Conservation (phyloP, 306 rosid genomes). For the Fragaria nilgerrensis region DNA sequence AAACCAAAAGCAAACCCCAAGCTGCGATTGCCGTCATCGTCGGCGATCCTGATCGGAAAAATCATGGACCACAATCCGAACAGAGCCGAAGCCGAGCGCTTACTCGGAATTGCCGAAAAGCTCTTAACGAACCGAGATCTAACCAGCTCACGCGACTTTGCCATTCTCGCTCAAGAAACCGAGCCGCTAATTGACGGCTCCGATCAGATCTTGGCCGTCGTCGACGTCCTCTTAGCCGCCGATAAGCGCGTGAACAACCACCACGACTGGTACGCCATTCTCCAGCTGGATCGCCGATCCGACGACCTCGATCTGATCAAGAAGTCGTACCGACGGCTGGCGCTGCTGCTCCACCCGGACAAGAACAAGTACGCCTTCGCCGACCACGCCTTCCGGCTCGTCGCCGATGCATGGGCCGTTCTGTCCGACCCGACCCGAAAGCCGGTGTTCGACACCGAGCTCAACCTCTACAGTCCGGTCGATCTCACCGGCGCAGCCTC, state of each 20-base stretch:
- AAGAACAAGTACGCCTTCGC: conserved; percentile 67
- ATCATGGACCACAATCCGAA: conserved; percentile 27
- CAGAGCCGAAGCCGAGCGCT: conserved; percentile 73
- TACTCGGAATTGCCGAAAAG: conserved; percentile 77
- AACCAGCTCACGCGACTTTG: conserved; percentile 65
- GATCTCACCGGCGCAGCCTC: conserved; percentile 2
- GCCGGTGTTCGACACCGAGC: conserved; percentile 50
- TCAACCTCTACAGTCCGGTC: conserved; percentile 46
- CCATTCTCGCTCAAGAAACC: conserved; percentile 78
- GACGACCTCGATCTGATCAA: conserved; percentile 58
- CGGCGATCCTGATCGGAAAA: not conserved
- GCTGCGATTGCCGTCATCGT: not conserved
- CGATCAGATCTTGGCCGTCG: conserved; percentile 85
- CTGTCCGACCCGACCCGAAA: conserved; percentile 61
- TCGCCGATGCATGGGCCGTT: conserved; percentile 77
- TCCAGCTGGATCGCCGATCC: conserved; percentile 56
- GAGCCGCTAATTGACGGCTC: conserved; percentile 87
- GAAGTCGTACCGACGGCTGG: conserved; percentile 69
- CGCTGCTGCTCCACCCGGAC: conserved; percentile 78
- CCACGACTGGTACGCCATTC: conserved; percentile 78
- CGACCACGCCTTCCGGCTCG: conserved; percentile 74
- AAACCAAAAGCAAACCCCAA: not conserved
- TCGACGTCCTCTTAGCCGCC: conserved; percentile 66
- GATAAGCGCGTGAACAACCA: conserved; percentile 55
- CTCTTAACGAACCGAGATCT: conserved; percentile 72